Evolutionary conservation across 208 protist species (phyloP).

Genomic region (Leishmania tropica): DNA sequence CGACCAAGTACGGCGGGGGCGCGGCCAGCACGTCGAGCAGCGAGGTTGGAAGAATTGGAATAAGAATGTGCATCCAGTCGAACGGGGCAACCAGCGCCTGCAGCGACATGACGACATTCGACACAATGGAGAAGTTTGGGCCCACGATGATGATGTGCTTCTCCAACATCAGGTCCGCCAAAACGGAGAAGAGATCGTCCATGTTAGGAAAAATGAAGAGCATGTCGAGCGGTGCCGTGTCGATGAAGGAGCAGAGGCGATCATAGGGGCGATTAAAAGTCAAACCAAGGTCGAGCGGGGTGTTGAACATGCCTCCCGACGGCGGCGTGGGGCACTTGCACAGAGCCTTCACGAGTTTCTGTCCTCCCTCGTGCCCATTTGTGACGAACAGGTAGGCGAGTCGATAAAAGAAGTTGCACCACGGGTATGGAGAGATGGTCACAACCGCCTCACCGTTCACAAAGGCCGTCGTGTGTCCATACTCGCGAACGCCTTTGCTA

Average conservation of each 20-base stretch:
- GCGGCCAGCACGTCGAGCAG: conserved; percentile 76
- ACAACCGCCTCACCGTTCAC: conserved; percentile 77
- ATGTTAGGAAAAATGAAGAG: conserved; percentile 68
- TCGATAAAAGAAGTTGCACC: conserved; percentile 85
- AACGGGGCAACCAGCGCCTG: conserved; percentile 80
- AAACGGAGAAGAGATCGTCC: conserved; percentile 63
- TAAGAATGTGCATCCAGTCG: conserved; percentile 89
- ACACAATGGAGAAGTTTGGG: conserved; percentile 79
- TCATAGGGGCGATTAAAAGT: conserved; percentile 74
- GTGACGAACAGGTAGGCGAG: conserved; percentile 56
- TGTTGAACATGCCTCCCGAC: conserved; percentile 62
- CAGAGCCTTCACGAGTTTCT: conserved; percentile 50
- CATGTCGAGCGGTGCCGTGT: conserved; percentile 70
- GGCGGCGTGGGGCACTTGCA: conserved; percentile 58
- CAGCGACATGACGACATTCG: conserved; percentile 79
- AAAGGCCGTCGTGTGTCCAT: conserved; percentile 68
- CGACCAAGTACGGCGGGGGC: conserved; percentile 76
- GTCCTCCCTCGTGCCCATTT: conserved; percentile 48
- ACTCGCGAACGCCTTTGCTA: conserved; percentile 67
- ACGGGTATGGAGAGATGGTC: conserved; percentile 67
- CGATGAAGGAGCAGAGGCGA: conserved; percentile 80
- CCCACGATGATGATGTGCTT: conserved; percentile 85
- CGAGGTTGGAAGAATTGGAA: conserved; percentile 67
- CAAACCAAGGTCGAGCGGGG: conserved; percentile 41
- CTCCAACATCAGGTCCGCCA: conserved; percentile 71